phyloP scores from a whole-genome alignment of 768 basidiomycete genomes.

The Pleurotus platypus region DNA sequence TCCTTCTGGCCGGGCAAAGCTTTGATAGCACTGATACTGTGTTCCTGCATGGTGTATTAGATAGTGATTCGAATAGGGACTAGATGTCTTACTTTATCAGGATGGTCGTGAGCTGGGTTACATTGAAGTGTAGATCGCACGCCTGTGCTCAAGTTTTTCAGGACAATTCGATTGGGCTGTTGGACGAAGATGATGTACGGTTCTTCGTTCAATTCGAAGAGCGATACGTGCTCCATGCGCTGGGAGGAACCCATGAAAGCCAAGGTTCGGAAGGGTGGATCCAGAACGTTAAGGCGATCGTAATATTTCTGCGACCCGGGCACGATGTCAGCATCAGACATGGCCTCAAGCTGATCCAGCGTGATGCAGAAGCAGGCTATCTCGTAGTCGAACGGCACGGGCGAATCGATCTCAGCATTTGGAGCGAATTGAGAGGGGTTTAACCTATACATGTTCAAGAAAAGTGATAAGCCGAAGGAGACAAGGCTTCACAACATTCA shows the following conservation, averaged over 20 bases:
- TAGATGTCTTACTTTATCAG: slow-evolving; percentile 18
- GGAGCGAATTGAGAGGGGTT: slow-evolving; percentile 34
- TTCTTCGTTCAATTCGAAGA: slow-evolving; percentile 39
- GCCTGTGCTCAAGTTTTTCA: slow-evolving; percentile 35
- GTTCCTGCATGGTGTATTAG: slow-evolving; percentile 27
- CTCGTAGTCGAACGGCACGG: slow-evolving; percentile 39
- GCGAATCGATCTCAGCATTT: slow-evolving; percentile 36
- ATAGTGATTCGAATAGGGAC: background rate
- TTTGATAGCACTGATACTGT: slow-evolving; percentile 49
- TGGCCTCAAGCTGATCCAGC: slow-evolving; percentile 37
- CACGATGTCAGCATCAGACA: slow-evolving; percentile 37
- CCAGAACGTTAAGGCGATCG: slow-evolving; percentile 26
- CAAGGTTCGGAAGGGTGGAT: slow-evolving; percentile 38
- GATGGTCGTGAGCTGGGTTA: slow-evolving; percentile 23
- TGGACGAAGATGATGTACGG: slow-evolving; percentile 42
- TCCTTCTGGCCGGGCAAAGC: slow-evolving; percentile 48
- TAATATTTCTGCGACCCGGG: slow-evolving; percentile 36
- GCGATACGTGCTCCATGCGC: slow-evolving; percentile 31
- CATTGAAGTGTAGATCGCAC: slow-evolving; percentile 36
- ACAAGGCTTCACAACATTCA: background rate
- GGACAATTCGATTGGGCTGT: slow-evolving; percentile 34
- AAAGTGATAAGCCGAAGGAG: background rate
- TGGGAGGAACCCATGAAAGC: slow-evolving; percentile 31
- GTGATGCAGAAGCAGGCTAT: slow-evolving; percentile 38
- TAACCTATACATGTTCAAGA: slow-evolving; percentile 20